A percentile compares a stretch with the other conserved stretches of the same genome.
These are phyloP conservation scores for Sordaria brevicollis DNA, from an alignment of 495 filamentous ascomycete genomes.

Conservation along the genomic window DNA sequence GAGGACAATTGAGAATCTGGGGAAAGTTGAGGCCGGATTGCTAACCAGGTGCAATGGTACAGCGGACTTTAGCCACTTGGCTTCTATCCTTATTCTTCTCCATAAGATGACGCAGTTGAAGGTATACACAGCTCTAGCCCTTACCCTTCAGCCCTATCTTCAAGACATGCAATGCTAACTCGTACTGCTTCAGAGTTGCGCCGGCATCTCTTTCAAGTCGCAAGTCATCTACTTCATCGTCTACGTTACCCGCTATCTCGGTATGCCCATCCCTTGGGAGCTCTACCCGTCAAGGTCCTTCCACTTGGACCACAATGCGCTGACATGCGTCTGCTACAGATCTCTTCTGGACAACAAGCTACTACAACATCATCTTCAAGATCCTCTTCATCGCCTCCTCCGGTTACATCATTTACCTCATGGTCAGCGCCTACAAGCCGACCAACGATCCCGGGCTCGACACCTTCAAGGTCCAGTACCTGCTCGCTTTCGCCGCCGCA, in stretches of 20 bases:
- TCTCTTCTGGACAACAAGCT: conserved; percentile 74
- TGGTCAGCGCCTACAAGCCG: conserved; percentile 91
- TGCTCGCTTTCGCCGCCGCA: conserved; percentile 67
- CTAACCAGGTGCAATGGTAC: conserved; percentile 9
- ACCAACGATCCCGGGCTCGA: conserved; percentile 93
- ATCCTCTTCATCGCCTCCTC: conserved; percentile 86
- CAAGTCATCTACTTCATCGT: conserved; percentile 89
- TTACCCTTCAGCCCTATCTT: not conserved
- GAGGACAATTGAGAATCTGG: not conserved
- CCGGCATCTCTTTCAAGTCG: conserved; percentile 96
- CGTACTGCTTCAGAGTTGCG: conserved; percentile 63
- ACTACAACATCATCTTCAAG: conserved; percentile 92
- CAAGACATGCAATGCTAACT: conserved; percentile 3
- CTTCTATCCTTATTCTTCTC: conserved; percentile 87
- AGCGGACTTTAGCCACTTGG: conserved; percentile 92
- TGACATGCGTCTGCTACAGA: conserved; percentile 38
- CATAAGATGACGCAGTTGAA: conserved; percentile 71
- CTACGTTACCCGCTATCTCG: conserved; percentile 86
- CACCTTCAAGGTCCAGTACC: conserved; percentile 91
- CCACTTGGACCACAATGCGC: not conserved
- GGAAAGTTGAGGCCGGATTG: not conserved
- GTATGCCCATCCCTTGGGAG: conserved; percentile 28
- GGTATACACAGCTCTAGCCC: conserved; percentile 2
- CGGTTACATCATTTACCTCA: conserved; percentile 88
- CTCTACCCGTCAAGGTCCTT: not conserved